Evolutionary conservation across 371 early-diverging fungal species (phyloP), one percentile per base, ranked within the genome.

Genomic region (Syncephalastrum sp.): DNA sequence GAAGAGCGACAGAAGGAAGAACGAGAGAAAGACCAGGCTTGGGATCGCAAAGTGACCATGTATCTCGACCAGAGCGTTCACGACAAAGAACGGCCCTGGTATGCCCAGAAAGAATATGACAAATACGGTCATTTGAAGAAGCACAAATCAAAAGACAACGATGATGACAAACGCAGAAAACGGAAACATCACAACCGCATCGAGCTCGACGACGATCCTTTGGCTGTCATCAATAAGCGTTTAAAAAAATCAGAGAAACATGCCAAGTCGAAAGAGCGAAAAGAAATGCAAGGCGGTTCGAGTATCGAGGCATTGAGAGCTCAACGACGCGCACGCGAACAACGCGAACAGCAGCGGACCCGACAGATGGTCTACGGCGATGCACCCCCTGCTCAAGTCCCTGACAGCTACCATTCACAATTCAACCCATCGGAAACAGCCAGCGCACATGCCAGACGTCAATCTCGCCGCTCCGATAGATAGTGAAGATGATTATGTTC

Each of bases 31-130:
- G 72, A 85, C 29, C 74, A 82, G 2, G 82, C 87, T 61, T 70
- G 69, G 67, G 76, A 85, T 16, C 74, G 75, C 47, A 74, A 83
- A 38, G 64, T 77, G 21, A 87, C 88, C 2, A 85, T 85, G 87
- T 87, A 88, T 58, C 70, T 90, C 17, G 86, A 77, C 49, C 69
- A 79, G 29, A 72, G 60, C 3, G 50, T 53, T n/a, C 42, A 42
- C 16, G 17, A 53, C 13, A 50, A 33, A 21, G 50, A 50, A 3
- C 51, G 14, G 10, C 77, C 77, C 14, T 77, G 77, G 77, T 77
- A 77, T 54, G 61, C 64, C 0, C 51, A 59, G 38, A 50, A 51
- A 10, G 48, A 54, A 0, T 42, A 52, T 24, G 70, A 70, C 14
- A 69, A 69, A 25, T 74, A 64, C 44, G 66, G 50, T 8, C 60